A percentile compares a stretch with the other conserved stretches of the same genome.
phyloP scores from a whole-genome alignment of 1,284 basidiomycete species.

The Mycena citricolor region DNA sequence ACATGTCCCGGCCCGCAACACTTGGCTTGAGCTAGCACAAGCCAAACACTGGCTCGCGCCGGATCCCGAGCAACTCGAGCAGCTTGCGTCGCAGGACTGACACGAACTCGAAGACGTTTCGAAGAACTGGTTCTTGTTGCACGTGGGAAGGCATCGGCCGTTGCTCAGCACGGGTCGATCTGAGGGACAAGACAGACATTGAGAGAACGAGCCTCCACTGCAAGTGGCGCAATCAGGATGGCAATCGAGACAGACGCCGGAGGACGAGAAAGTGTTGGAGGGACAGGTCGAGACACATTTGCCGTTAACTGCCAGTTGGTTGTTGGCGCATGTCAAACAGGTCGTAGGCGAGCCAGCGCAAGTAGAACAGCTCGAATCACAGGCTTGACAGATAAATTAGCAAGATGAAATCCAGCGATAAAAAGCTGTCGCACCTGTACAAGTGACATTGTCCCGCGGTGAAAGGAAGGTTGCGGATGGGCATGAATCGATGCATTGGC shows the following conservation, averaged over 20 bases:
- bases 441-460: constrained; percentile 68
- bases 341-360: constrained; percentile 65
- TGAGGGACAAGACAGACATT: constrained; percentile 70
- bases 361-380: constrained; percentile 69
- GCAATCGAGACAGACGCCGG: constrained; percentile 66
- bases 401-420: neutral
- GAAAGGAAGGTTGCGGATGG: constrained; percentile 71
- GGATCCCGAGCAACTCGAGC: constrained; percentile 69
- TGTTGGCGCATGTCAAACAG: constrained; percentile 68
- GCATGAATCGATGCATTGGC: constrained; percentile 66
- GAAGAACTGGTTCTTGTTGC: constrained; percentile 68
- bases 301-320: constrained; percentile 64
- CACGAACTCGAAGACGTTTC: constrained; percentile 64
- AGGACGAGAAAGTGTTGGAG: constrained; percentile 62
- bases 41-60: constrained; percentile 70
- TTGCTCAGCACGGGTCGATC: constrained; percentile 67
- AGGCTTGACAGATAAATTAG: constrained; percentile 45
- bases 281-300: constrained; percentile 75
- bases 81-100: constrained; percentile 68
- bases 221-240: constrained; percentile 82
- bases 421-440: constrained; percentile 47
- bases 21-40: constrained; percentile 60
- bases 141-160: constrained; percentile 75
- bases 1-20: constrained; percentile 66
- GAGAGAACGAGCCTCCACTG: constrained; percentile 53